Base-by-base conservation (phyloP, 2,329 filamentous ascomycete species). In the Fusarium acutatum region DNA sequence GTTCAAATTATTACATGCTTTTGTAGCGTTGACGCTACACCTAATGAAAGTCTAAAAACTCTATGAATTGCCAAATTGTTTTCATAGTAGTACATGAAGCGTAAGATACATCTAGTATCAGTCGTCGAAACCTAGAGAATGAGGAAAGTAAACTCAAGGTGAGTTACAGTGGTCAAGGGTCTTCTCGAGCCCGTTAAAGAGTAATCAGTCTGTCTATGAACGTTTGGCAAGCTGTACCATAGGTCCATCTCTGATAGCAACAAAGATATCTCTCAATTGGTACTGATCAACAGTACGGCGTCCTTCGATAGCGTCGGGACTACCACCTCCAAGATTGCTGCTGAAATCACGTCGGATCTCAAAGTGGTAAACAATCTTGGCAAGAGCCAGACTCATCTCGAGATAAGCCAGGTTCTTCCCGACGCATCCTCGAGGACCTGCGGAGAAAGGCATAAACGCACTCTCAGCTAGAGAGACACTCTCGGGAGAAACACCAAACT, bases 361-460 rank as follows among this genome's bases (percentile, higher is more conserved):
- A 53, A 69, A 74, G 28, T 63, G 52, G 38, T 64, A 61, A 18
- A 74, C 28, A 15, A 57, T 22, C 40, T 66, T 74, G 14, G 71
- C 71, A 32, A 74, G n/a, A 7, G 68, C 52, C 22, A 74, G 30
- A 20, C 54, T 74, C 57, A 74, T 74, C 49, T 74, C 71, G 11
- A 74, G 46, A 37, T 74, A 74, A n/a, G 72, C 72, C 32, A 74
- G 26, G 24, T 74, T 74, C 50, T 74, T 74, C 5, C 71, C 72
- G 20, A 71, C 38, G 32, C 72, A 74, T 12, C 64, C 64, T 24
- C 68, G 67, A 14, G 71, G 67, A 3, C 72, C 72, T 43, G 35
- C 22, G 9, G 72, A 74, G 26, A 74, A 74, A 13, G 72, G 52
- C 35, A 54, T 58, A 52, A 58, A 74, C 5, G 56, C 72, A 9